A percentile compares a stretch with the other conserved stretches of the same genome.
phyloP scores from a whole-genome alignment of 2,329 filamentous ascomycete species.

The Penicillium capsulatum region DNA sequence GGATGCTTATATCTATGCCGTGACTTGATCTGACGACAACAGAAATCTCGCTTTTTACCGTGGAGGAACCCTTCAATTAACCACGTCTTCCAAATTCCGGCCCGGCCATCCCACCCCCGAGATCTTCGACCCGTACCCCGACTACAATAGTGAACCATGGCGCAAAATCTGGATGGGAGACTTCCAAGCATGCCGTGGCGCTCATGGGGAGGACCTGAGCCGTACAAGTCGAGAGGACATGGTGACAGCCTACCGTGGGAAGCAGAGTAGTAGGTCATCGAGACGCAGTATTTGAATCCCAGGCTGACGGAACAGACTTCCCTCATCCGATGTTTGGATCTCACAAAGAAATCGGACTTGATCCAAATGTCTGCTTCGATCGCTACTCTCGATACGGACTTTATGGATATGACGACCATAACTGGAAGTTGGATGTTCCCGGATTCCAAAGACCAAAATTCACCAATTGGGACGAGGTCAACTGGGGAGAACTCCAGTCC shows the following conservation, averaged over 20 bases:
- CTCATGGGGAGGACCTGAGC: conserved; percentile 1
- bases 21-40: no score
- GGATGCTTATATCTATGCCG: no score
- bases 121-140: conserved; percentile 6
- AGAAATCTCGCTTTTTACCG: no score
- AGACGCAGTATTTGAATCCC: background rate
- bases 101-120: background rate
- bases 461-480: conserved; percentile 2
- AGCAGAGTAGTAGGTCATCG: conserved; percentile 1
- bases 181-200: conserved; percentile 1
- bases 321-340: conserved; percentile 4
- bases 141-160: conserved; percentile 2
- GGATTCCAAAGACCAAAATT: no score
- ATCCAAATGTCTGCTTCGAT: conserved; percentile 3
- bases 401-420: conserved; percentile 3
- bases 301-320: background rate
- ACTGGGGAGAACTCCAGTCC: conserved; percentile 5
- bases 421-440: background rate
- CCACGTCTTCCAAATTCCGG: no score
- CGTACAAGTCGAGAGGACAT: conserved; percentile 4
- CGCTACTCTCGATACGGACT: conserved; percentile 4
- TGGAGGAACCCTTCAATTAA: no score
- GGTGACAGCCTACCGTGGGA: conserved; percentile 5
- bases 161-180: background rate
- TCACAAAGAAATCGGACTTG: background rate